These are phyloP conservation scores for Hirsutella thompsonii DNA, from an alignment of 2,329 filamentous ascomycete genomes.

Conservation along the genomic window DNA sequence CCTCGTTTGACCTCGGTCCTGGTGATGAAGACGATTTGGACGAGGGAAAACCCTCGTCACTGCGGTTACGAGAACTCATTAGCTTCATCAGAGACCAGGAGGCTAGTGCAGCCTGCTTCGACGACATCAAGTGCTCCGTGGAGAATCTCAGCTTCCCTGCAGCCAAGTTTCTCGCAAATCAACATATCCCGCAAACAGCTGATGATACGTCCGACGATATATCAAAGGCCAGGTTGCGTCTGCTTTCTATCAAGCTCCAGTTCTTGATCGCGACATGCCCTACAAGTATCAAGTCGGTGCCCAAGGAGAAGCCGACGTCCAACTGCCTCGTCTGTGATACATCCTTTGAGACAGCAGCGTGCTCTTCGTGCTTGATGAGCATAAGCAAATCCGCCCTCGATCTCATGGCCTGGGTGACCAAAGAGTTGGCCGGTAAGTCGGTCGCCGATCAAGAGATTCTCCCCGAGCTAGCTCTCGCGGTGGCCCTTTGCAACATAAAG, in stretches of 20 bases:
- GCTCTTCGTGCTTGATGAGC: conserved; percentile 11
- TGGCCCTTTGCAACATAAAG: conserved; percentile 20
- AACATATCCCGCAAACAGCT: conserved; percentile 19
- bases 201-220: conserved; percentile 12
- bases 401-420: conserved; percentile 5
- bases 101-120: conserved; percentile 28
- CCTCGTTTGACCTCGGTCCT: conserved; percentile 20
- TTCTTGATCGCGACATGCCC: conserved; percentile 30
- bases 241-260: conserved; percentile 27
- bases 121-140: conserved; percentile 32
- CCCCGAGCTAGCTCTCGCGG: conserved; percentile 21
- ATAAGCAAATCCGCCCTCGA: conserved; percentile 12
- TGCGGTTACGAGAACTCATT: conserved; percentile 20
- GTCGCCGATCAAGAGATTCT: conserved; percentile 7
- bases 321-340: conserved; percentile 13
- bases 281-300: conserved; percentile 9
- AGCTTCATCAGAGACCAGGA: conserved; percentile 22
- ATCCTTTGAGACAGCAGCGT: conserved; percentile 8
- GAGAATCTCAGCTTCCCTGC: conserved; percentile 27
- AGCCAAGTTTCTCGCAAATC: conserved; percentile 23
- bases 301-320: conserved; percentile 8
- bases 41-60: conserved; percentile 14
- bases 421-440: conserved; percentile 1
- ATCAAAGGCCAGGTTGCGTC: conserved; percentile 13
- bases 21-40: conserved; percentile 16